Conservation (phyloP, 2,329 filamentous ascomycete species). For the Colletotrichum lindemuthianum region DNA sequence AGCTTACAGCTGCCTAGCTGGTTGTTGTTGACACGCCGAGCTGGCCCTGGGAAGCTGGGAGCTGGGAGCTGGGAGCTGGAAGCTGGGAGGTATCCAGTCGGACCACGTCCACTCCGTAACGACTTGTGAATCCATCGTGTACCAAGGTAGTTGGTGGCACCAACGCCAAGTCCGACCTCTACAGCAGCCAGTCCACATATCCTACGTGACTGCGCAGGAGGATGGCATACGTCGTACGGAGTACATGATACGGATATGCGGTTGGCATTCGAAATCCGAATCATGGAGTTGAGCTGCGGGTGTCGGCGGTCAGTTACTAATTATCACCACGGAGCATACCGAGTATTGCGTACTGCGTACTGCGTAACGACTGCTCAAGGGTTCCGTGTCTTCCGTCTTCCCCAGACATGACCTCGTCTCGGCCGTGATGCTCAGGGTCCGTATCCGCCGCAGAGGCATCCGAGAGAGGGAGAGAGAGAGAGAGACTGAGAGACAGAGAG, state of each 20-base stretch:
- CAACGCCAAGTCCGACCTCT: slow-evolving; percentile 11
- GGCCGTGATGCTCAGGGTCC: neutral
- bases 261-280: slow-evolving; percentile 12
- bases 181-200: neutral
- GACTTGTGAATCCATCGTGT: neutral
- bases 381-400: slow-evolving; percentile 18
- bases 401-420: neutral
- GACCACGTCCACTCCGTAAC: slow-evolving; percentile 1
- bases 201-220: neutral
- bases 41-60: neutral
- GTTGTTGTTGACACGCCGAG: slow-evolving; percentile 12
- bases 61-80: neutral
- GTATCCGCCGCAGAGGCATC: slow-evolving; percentile 12
- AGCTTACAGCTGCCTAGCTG: slow-evolving; percentile 14
- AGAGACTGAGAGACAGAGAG: neutral
- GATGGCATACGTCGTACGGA: slow-evolving; percentile 4
- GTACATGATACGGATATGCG: neutral
- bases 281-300: slow-evolving; percentile 6
- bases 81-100: neutral
- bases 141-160: neutral
- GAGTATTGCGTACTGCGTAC: too few species aligned
- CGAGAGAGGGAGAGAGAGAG: neutral
- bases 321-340: neutral
- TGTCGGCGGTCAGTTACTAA: neutral
- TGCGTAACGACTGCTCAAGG: neutral